phyloP scores from a whole-genome alignment of 768 basidiomycete genomes.

The Holtermannia corniformis region DNA sequence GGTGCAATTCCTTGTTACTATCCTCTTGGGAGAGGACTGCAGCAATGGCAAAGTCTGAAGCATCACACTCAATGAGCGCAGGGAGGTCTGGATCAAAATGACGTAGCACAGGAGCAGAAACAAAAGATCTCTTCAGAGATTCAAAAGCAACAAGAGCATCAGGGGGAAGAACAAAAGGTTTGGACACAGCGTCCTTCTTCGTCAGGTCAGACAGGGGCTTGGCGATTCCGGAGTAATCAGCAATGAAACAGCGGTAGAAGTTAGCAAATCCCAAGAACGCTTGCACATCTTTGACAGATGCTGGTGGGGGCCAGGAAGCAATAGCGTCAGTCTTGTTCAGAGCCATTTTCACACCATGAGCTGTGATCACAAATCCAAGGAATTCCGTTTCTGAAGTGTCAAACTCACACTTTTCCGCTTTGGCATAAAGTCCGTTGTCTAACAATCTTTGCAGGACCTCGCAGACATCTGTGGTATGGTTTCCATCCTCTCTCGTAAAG shows the following conservation, averaged over 20 bases:
- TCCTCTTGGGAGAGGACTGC: constrained; percentile 38
- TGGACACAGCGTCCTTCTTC: constrained; percentile 13
- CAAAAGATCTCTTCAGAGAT: constrained; percentile 17
- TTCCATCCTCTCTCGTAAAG: constrained; percentile 9
- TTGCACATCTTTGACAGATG: constrained; percentile 40
- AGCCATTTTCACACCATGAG: constrained; percentile 42
- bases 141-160: neutral
- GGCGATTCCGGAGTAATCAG: constrained; percentile 40
- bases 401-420: constrained; percentile 24
- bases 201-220: constrained; percentile 14
- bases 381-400: constrained; percentile 11
- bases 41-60: constrained; percentile 37
- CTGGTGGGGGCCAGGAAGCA: constrained; percentile 42
- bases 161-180: no score
- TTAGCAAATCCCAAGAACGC: constrained; percentile 47
- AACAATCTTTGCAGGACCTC: no score
- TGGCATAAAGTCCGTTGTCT: constrained; percentile 10
- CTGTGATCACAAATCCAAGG: constrained; percentile 21
- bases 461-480: no score
- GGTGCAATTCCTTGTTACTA: no score
- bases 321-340: constrained; percentile 44
- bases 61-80: constrained; percentile 18
- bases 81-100: constrained; percentile 6
- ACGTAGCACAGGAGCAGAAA: constrained; percentile 9
- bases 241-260: constrained; percentile 46